A percentile compares a stretch with the other conserved stretches of the same genome.
Evolutionary conservation across 495 filamentous ascomycete genomes (phyloP).

Genomic region (Neurospora discreta): DNA sequence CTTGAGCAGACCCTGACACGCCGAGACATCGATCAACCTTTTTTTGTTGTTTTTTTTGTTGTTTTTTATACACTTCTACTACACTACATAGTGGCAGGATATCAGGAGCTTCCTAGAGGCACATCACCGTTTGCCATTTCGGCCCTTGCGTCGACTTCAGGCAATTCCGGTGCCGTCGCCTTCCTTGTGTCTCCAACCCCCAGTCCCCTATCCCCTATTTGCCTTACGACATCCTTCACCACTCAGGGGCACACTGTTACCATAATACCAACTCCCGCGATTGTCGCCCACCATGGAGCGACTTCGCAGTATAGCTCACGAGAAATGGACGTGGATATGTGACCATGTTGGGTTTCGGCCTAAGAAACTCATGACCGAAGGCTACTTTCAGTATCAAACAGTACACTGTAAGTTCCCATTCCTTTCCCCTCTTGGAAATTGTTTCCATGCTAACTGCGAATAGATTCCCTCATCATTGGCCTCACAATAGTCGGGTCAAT

Average conservation of each 20-base stretch:
- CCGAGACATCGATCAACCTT: not conserved
- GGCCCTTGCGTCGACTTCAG: not conserved
- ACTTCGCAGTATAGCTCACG: not conserved
- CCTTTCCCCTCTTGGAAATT: not conserved
- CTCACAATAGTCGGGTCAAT: conserved; percentile 62
- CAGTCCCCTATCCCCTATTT: not conserved
- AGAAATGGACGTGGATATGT: not conserved
- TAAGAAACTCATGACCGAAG: not conserved
- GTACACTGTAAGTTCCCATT: conserved; percentile 55
- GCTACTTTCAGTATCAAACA: conserved; percentile 71
- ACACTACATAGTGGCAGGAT: not conserved
- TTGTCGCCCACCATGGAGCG: not conserved
- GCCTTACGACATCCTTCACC: not conserved
- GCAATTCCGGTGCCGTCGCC: not conserved
- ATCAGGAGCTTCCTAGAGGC: not conserved
- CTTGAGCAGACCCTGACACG: not conserved
- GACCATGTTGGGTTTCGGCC: not conserved
- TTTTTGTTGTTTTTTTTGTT: too few species aligned
- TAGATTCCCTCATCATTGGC: conserved; percentile 69
- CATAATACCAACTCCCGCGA: not conserved
- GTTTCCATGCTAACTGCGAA: not conserved
- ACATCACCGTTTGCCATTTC: not conserved
- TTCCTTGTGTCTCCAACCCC: not conserved
- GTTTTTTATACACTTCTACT: not conserved
- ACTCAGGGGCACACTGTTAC: not conserved